phyloP scores from a whole-genome alignment of 306 rosid genomes.

The Cucurbita ficifolia region DNA sequence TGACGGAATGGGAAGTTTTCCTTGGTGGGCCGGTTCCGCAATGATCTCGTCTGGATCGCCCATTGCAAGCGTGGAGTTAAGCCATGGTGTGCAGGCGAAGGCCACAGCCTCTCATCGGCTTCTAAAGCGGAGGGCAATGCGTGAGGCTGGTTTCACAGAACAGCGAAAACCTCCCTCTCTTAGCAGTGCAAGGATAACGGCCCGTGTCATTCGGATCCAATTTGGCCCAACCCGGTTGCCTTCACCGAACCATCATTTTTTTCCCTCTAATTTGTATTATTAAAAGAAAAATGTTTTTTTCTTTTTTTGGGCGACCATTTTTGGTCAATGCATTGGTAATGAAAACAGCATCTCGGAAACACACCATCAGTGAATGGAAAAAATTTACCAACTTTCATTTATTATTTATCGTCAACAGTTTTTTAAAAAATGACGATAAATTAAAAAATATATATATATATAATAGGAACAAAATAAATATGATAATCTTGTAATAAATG shows the following conservation, averaged over 20 bases:
- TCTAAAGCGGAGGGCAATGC: constrained; percentile 2
- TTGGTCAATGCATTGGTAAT: no score
- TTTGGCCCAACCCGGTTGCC: neutral
- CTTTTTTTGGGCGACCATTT: no score
- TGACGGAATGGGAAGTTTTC: neutral
- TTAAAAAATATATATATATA: no score
- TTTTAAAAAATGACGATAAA: no score
- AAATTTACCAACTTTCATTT: no score
- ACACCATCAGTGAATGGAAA: no score
- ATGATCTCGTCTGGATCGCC: neutral
- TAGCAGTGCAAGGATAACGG: constrained; percentile 14
- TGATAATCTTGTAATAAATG: no score
- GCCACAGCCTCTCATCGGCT: neutral
- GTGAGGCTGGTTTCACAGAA: constrained; percentile 25
- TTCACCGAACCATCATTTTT: neutral
- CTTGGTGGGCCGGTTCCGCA: neutral
- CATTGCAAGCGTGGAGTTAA: neutral
- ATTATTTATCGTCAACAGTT: no score
- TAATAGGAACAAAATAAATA: no score
- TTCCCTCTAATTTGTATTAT: no score
- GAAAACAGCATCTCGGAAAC: no score
- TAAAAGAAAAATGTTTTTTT: no score
- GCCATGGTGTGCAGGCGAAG: neutral
- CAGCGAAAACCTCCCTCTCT: constrained; percentile 14
- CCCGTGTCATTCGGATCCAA: neutral